Percentiles rank a stretch among this genome's conserved stretches.
Conservation (phyloP, 2,329 filamentous ascomycete species). For the Rutstroemia sydowiana region DNA sequence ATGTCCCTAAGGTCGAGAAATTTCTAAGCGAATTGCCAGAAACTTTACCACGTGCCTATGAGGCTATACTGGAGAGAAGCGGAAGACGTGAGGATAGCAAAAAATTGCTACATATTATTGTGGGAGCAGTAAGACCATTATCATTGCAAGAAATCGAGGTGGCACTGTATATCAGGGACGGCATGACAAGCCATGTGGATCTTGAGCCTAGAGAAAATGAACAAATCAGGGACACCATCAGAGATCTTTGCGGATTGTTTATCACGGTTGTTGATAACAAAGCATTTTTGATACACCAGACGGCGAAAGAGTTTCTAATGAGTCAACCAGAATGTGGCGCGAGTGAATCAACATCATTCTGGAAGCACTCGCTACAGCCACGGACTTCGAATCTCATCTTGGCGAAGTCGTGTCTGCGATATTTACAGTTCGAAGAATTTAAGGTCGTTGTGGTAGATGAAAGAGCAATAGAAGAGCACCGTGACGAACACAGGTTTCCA, state of each 20-base stretch:
- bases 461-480: background rate
- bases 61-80: conserved; percentile 1
- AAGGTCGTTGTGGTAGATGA: background rate
- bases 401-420: conserved; percentile 9
- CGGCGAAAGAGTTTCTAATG: conserved; percentile 11
- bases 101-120: conserved; percentile 8
- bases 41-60: conserved; percentile 2
- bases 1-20: background rate
- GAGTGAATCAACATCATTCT: background rate
- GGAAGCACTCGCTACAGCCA: conserved; percentile 9
- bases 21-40: background rate
- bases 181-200: background rate
- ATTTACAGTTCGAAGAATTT: conserved; percentile 3
- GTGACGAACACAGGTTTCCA: background rate
- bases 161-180: background rate
- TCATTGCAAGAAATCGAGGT: conserved; percentile 4
- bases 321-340: background rate
- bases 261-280: conserved; percentile 5
- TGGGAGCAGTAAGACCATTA: conserved; percentile 4
- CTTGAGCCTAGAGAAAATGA: conserved; percentile 9
- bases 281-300: conserved; percentile 11
- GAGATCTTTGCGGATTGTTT: conserved; percentile 9
- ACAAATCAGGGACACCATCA: conserved; percentile 6
- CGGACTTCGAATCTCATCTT: conserved; percentile 4
- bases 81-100: background rate